phyloP scores from a whole-genome alignment of 2,329 filamentous ascomycete genomes.

The Verticillium dahliae region DNA sequence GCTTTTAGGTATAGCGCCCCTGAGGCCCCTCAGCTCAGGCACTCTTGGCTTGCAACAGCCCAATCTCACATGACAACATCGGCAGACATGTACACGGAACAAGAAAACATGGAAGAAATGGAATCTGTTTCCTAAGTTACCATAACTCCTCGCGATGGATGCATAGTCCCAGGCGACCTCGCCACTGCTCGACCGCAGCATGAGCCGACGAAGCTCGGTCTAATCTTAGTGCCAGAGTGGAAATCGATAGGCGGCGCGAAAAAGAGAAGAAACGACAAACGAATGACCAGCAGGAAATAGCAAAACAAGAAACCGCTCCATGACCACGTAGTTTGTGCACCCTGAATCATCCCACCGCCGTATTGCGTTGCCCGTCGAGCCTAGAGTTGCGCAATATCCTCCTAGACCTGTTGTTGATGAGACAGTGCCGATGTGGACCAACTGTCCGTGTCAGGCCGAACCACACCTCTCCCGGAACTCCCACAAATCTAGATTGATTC shows the following conservation, averaged over 20 bases:
- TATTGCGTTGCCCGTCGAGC: neutral
- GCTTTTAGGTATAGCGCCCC: neutral
- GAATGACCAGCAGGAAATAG: neutral
- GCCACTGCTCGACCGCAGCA: neutral
- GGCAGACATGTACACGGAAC: neutral
- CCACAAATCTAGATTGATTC: slow-evolving; percentile 3
- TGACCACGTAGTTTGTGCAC: neutral
- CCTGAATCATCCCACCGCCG: neutral
- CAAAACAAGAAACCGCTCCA: neutral
- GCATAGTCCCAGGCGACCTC: neutral
- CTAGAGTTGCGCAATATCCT: neutral
- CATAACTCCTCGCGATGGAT: neutral
- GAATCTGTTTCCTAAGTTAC: neutral
- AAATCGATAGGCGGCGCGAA: neutral
- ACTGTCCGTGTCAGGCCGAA: neutral
- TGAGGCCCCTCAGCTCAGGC: neutral
- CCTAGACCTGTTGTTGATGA: neutral
- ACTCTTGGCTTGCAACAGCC: neutral
- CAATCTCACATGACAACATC: neutral
- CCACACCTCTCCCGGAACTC: slow-evolving; percentile 1
- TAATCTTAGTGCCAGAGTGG: neutral
- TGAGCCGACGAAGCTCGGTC: neutral
- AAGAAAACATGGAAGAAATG: neutral
- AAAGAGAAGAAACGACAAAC: neutral
- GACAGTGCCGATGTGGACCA: neutral